These are phyloP conservation scores for Phytophthora kernoviae DNA, from an alignment of 352 stramenopile genomes.

Conservation along the genomic window DNA sequence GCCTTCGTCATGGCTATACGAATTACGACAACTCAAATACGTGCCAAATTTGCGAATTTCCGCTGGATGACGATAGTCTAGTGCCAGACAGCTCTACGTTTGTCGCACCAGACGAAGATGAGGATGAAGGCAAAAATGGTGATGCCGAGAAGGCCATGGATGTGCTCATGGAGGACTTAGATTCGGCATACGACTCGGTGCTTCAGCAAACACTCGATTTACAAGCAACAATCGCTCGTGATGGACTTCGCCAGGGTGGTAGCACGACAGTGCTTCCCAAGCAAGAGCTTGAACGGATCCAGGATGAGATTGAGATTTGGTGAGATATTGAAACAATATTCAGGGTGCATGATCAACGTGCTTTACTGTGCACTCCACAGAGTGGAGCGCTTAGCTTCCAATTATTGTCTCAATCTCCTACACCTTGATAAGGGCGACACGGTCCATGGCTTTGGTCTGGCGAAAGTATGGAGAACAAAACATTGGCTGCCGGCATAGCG, in stretches of 20 bases:
- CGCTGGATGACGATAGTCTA: constrained; percentile 55
- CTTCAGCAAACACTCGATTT: constrained; percentile 43
- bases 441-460: constrained; percentile 17
- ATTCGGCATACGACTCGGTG: constrained; percentile 47
- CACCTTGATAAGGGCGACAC: constrained; percentile 7
- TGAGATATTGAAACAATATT: constrained; percentile 24
- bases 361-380: too few species aligned
- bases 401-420: constrained; percentile 1
- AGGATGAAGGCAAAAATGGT: constrained; percentile 16
- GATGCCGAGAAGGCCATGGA: constrained; percentile 49
- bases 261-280: constrained; percentile 57
- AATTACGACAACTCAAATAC: constrained; percentile 19
- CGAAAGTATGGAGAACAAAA: constrained; percentile 7
- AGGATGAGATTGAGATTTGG: constrained; percentile 84
- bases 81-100: constrained; percentile 35
- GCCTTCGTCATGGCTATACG: constrained; percentile 44
- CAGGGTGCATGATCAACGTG: constrained; percentile 1
- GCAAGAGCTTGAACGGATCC: constrained; percentile 77
- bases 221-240: constrained; percentile 47
- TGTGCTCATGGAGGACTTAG: constrained; percentile 50
- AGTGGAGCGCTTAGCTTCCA: background rate
- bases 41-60: constrained; percentile 42
- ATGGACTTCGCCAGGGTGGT: constrained; percentile 50
- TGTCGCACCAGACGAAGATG: constrained; percentile 33
- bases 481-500: constrained; percentile 17